Percentiles rank a stretch among this genome's conserved stretches.
phyloP scores from a whole-genome alignment of 2,329 filamentous ascomycete species.

The Aspergillus calidoustus region DNA sequence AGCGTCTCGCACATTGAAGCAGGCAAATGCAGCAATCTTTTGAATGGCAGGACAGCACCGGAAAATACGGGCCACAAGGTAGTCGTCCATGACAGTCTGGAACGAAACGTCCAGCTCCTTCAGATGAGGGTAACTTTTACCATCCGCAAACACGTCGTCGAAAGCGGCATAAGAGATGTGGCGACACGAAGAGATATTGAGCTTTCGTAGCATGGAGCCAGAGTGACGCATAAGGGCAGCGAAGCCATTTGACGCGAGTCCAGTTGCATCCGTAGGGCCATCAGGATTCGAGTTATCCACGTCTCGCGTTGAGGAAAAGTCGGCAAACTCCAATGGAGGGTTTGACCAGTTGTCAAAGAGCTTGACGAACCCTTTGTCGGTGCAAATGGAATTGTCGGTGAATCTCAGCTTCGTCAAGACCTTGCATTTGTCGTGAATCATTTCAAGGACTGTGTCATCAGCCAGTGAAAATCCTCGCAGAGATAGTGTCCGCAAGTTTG shows the following conservation, averaged over 20 bases:
- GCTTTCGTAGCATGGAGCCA: constrained; percentile 63
- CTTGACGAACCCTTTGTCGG: constrained; percentile 71
- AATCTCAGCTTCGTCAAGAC: constrained; percentile 78
- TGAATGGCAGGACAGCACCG: constrained; percentile 52
- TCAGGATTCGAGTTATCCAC: constrained; percentile 73
- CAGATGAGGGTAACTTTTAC: constrained; percentile 69
- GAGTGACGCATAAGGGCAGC: constrained; percentile 84
- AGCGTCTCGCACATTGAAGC: constrained; percentile 63
- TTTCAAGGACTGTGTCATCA: constrained; percentile 71
- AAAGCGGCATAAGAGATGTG: constrained; percentile 77
- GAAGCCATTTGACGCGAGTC: constrained; percentile 77
- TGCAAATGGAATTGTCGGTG: constrained; percentile 74
- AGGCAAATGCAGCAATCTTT: constrained; percentile 66
- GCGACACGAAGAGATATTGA: constrained; percentile 84
- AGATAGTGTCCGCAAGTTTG: constrained; percentile 74
- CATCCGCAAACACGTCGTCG: constrained; percentile 70
- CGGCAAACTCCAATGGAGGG: constrained; percentile 69
- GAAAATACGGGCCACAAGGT: constrained; percentile 50
- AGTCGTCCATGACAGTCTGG: constrained; percentile 50
- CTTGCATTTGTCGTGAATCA: constrained; percentile 72
- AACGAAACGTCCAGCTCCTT: constrained; percentile 78
- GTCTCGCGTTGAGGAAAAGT: constrained; percentile 78
- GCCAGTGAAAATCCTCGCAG: constrained; percentile 69
- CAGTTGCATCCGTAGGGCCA: constrained; percentile 65
- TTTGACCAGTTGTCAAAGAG: constrained; percentile 82